Conservation (phyloP, 352 stramenopile genomes). For the Phytophthora fragariae region DNA sequence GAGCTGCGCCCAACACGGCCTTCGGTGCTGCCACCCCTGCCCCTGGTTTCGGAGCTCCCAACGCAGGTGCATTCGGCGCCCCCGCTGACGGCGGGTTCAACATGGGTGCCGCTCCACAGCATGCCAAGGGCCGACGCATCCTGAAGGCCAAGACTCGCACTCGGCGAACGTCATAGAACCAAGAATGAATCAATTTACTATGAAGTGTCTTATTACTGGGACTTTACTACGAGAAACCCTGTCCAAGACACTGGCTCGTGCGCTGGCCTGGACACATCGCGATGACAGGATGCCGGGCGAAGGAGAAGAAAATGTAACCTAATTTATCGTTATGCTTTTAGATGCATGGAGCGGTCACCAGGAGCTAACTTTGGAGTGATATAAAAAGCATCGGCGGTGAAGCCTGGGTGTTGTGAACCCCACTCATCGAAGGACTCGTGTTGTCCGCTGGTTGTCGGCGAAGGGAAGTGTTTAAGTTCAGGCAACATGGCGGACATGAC, state of each 20-base stretch:
- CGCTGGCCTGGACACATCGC: background rate
- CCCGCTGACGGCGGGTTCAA: slow-evolving; percentile 65
- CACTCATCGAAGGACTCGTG: background rate
- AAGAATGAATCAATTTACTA: slow-evolving; percentile 48
- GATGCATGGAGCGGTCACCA: background rate
- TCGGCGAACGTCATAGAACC: slow-evolving; percentile 46
- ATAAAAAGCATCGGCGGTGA: slow-evolving; percentile 28
- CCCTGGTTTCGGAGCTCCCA: slow-evolving; percentile 46
- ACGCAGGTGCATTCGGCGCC: slow-evolving; percentile 43
- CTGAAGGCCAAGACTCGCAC: slow-evolving; percentile 53
- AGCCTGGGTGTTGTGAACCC: background rate
- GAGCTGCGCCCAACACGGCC: slow-evolving; percentile 14
- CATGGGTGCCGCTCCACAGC: slow-evolving; percentile 64
- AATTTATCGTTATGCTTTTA: background rate
- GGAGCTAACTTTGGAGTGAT: slow-evolving; percentile 17
- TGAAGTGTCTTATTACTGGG: slow-evolving; percentile 36
- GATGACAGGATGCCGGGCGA: background rate
- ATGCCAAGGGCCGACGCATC: slow-evolving; percentile 67
- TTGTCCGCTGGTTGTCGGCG: background rate
- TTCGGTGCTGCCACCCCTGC: slow-evolving; percentile 35
- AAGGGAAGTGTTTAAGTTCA: background rate
- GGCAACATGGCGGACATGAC: slow-evolving; percentile 43
- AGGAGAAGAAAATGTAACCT: background rate
- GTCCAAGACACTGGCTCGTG: background rate
- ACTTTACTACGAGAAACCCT: slow-evolving; percentile 9